Conservation (phyloP, 1,284 basidiomycete species). For the Cutaneotrichosporon sp. region DNA sequence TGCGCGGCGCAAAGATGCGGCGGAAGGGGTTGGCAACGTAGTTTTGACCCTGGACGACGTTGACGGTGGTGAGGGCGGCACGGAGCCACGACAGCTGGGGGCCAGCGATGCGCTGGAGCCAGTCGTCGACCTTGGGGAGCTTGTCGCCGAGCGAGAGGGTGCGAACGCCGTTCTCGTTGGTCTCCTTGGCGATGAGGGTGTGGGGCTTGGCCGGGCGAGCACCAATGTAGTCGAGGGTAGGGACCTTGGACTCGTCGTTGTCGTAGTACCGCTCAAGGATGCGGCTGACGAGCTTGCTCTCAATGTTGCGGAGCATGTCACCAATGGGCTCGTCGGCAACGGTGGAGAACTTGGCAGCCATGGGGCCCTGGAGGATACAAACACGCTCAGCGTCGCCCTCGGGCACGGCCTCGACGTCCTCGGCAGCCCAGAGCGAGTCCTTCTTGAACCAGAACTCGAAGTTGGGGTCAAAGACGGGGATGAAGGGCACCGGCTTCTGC, state of each 20-base stretch:
- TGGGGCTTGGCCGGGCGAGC: slow-evolving; percentile 51
- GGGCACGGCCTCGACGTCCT: slow-evolving; percentile 97
- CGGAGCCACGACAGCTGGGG: slow-evolving; percentile 75
- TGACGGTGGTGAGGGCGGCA: slow-evolving; percentile 74
- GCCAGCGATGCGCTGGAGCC: slow-evolving; percentile 83
- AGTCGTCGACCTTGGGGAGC: slow-evolving; percentile 61
- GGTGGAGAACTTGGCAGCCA: slow-evolving; percentile 81
- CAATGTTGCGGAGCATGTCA: slow-evolving; percentile 84
- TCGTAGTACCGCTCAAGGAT: slow-evolving; percentile 76
- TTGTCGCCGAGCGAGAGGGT: slow-evolving; percentile 57
- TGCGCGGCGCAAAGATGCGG: slow-evolving; percentile 77
- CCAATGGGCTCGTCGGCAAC: slow-evolving; percentile 90
- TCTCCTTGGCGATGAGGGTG: slow-evolving; percentile 51
- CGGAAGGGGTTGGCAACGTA: slow-evolving; percentile 88
- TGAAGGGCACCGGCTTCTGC: slow-evolving; percentile 98
- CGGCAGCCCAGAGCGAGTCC: slow-evolving; percentile 96
- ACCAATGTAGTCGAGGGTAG: slow-evolving; percentile 80
- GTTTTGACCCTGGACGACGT: slow-evolving; percentile 73
- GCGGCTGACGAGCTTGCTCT: slow-evolving; percentile 67
- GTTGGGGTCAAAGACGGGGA: slow-evolving; percentile 85
- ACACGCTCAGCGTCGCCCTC: slow-evolving; percentile 97
- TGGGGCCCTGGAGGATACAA: slow-evolving; percentile 93
- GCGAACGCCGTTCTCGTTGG: slow-evolving; percentile 53
- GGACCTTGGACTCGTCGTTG: slow-evolving; percentile 72
- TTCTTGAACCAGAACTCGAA: slow-evolving; percentile 99